Base-by-base conservation (phyloP, 1,284 basidiomycete genomes). In the Amylostereum areolatum region DNA sequence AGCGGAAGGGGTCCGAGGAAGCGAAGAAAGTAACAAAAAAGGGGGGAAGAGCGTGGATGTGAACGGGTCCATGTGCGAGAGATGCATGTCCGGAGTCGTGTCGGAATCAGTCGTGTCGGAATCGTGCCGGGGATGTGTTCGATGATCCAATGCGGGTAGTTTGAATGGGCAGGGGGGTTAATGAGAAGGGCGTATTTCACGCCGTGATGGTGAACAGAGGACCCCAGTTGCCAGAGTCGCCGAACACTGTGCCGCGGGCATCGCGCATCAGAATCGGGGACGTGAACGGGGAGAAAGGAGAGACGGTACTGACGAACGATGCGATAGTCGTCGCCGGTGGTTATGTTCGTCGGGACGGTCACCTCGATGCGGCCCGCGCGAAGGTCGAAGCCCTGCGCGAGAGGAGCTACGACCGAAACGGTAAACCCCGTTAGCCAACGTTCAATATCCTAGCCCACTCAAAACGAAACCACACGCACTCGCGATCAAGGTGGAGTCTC, bases 191-290 rank as follows among this genome's bases (percentile, higher is more conserved):
- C 18, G 18, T 18, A 18, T 24, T 33, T 50, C 29, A 50, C 6
- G 30, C 18, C 18, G 37, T 45, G 45, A 74, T 73, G 11, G 60
- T 66, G 59, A 74, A 74, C 33, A 54, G 49, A 28, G 58, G 56
- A 45, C 70, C 66, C 27, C 57, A 61, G 61, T 78, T 77, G 35
- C 75, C 77, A 24, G 74, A 76, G 55, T 79, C 74, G 5, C 77
- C 76, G 46, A 78, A 73, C 27, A 79, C 75, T 76, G 52, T n/a
- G 24, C 18, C 18, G 18, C 1, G 18, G 18, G 1, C 18, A 18
- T 18, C 1, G 18, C 18, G 33, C 18, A 44, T 50, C 34, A 46
- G 48, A 42, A 10, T 1, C 39, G 46, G 25, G 18, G 37, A 5
- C 6, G 25, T 29, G 30, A 36, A 33, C 10, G 25, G n/a, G 30